Evolutionary conservation across 345 rosid species (phyloP).

Genomic region (Alliaria petiolata): DNA sequence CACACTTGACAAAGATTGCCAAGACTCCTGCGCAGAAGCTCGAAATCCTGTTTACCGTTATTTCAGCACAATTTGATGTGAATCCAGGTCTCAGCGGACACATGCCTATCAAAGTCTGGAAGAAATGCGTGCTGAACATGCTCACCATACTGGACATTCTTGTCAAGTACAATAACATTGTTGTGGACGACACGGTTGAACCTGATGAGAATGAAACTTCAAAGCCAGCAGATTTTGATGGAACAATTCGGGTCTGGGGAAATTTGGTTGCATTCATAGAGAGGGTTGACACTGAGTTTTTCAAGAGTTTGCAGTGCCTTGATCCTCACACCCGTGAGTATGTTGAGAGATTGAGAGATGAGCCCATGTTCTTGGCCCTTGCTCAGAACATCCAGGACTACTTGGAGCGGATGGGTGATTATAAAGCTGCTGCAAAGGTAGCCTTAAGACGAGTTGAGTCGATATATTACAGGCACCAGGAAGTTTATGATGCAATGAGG

Average conservation of each 20-base stretch:
- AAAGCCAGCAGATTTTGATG: slow-evolving; percentile 62
- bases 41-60: slow-evolving; percentile 81
- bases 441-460: slow-evolving; percentile 78
- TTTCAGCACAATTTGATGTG: slow-evolving; percentile 95
- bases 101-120: slow-evolving; percentile 96
- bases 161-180: slow-evolving; percentile 58
- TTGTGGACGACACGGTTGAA: slow-evolving; percentile 74
- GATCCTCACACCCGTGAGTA: slow-evolving; percentile 95
- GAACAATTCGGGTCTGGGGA: slow-evolving; percentile 80
- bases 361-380: slow-evolving; percentile 76
- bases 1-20: slow-evolving; percentile 84
- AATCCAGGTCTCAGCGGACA: slow-evolving; percentile 95
- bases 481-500: slow-evolving; percentile 94
- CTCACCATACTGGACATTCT: slow-evolving; percentile 77
- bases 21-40: slow-evolving; percentile 99
- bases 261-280: slow-evolving; percentile 88
- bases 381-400: slow-evolving; percentile 91
- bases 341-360: slow-evolving; percentile 85
- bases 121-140: slow-evolving; percentile 85
- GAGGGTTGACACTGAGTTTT: slow-evolving; percentile 81
- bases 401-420: slow-evolving; percentile 59
- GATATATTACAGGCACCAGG: slow-evolving; percentile 90
- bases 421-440: slow-evolving; percentile 80
- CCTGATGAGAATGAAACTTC: slow-evolving; percentile 89
- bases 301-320: slow-evolving; percentile 91